Base-by-base conservation (phyloP, 2,329 filamentous ascomycete species). In the Sclerotinia minor region DNA sequence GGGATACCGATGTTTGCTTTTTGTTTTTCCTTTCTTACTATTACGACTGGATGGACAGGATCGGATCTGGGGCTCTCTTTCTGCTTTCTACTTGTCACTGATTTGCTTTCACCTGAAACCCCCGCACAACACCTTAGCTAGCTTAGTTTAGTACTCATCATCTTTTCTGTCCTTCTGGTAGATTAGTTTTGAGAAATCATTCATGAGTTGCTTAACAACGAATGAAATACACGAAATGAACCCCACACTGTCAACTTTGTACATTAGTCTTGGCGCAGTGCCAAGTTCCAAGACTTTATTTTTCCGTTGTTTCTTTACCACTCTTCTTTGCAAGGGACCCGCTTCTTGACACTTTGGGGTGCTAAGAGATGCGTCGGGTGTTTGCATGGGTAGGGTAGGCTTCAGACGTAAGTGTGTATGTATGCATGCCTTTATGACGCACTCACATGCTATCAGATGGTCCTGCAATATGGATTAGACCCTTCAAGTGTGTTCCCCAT, bases 1-100 rank as follows among this genome's bases (percentile, higher is more conserved):
- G 64, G 29, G 4, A 45, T 65, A 49, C 64, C 50, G 64, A 65
- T 65, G 64, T 58, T 65, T 65, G 58, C 64, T 57, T 65, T 41
- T 45, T 65, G 52, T 58, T 65, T 65, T 53, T 58, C 44, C 52
- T 65, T 58, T 44, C 24, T 65, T 47, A 19, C 53, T 65, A 35
- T 47, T 58, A 45, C 44, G 58, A 35, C 15, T 65, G 21, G 21
- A 47, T 58, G 52, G 41, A 35, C 29, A 35, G 41, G 41, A 58
- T 26, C 29, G 41, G 24, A 65, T 41, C 24, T 57, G 41, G 41
- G 29, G 50, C 29, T 55, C 29, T 60, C 45, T 60, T 60, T 60
- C 44, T 45, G 44, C 58, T 47, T 60, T 60, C 29, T 32, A 35
- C n/a, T 60, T 60, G 58, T 29, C 49, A 19, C 24, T 13, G 13